phyloP scores from a whole-genome alignment of 495 filamentous ascomycete species.

The Margaritispora aquatica region DNA sequence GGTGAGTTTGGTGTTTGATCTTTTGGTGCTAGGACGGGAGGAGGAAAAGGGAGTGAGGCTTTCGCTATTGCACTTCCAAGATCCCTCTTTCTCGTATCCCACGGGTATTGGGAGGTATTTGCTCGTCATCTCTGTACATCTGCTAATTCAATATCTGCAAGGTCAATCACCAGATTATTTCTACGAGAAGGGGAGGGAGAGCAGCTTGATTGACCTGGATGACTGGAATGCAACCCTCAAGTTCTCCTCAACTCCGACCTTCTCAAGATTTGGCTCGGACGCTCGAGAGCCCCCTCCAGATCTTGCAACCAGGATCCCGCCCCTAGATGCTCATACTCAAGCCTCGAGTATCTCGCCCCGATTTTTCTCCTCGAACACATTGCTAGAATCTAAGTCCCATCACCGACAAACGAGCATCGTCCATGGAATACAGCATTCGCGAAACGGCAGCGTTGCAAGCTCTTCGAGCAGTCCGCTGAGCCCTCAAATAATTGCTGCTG shows the following conservation, averaged over 20 bases:
- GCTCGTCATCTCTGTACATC: not conserved
- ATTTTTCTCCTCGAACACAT: conserved; percentile 1
- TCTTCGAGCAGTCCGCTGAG: conserved; percentile 70
- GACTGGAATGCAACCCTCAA: conserved; percentile 22
- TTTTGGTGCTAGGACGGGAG: not conserved
- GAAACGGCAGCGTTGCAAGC: conserved; percentile 65
- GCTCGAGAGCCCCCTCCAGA: conserved; percentile 10
- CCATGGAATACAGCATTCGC: conserved; percentile 88
- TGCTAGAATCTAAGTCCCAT: conserved; percentile 40
- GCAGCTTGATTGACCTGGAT: conserved; percentile 18
- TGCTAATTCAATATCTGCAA: conserved; percentile 14
- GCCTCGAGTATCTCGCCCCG: conserved; percentile 14
- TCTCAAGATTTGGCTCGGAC: conserved; percentile 11
- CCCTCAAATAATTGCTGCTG: conserved; percentile 74
- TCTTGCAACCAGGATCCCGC: not conserved
- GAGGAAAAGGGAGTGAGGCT: not conserved
- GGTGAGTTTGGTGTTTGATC: not conserved
- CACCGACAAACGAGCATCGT: conserved; percentile 93
- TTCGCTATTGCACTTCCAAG: not conserved
- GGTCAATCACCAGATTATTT: conserved; percentile 18
- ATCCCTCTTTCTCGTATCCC: too few relatives aligned
- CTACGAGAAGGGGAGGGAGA: conserved; percentile 14
- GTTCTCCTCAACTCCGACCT: conserved; percentile 11
- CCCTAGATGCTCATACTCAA: conserved; percentile 12
- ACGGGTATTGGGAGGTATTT: not conserved